Conservation (phyloP, 2,329 filamentous ascomycete genomes). For the Sporothrix brunneoviolacea region DNA sequence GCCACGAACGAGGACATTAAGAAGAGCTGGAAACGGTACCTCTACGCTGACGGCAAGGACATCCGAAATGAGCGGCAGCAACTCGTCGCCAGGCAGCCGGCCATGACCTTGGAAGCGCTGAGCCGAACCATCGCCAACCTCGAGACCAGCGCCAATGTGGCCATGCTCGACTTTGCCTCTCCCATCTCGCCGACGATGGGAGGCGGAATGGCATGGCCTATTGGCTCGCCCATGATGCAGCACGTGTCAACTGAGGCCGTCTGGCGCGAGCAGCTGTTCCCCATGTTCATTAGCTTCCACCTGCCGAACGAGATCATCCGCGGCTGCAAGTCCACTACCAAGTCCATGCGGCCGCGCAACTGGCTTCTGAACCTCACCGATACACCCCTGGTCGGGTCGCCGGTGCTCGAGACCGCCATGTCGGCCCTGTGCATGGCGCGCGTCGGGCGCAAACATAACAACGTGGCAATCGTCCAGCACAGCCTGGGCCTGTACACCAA, state of each 20-base stretch:
- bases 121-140: conserved; percentile 2
- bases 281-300: conserved; percentile 14
- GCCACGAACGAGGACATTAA: background rate
- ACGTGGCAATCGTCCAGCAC: conserved; percentile 15
- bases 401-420: conserved; percentile 15
- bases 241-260: conserved; percentile 7
- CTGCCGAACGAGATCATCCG: conserved; percentile 12
- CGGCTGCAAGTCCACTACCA: background rate
- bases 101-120: conserved; percentile 3
- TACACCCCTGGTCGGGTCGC: conserved; percentile 5
- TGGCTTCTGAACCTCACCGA: conserved; percentile 16
- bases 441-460: conserved; percentile 9
- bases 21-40: conserved; percentile 4
- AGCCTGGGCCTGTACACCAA: conserved; percentile 17
- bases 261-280: conserved; percentile 19
- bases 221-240: background rate
- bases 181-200: background rate
- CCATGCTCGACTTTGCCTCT: conserved; percentile 9
- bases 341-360: conserved; percentile 10
- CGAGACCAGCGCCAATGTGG: conserved; percentile 1
- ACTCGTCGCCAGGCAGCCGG: background rate
- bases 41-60: background rate
- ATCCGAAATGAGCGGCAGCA: background rate
- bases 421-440: conserved; percentile 16
- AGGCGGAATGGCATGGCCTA: too few relatives aligned